phyloP scores from a whole-genome alignment of 23 red algal genomes.

The Agarophyton chilense region DNA sequence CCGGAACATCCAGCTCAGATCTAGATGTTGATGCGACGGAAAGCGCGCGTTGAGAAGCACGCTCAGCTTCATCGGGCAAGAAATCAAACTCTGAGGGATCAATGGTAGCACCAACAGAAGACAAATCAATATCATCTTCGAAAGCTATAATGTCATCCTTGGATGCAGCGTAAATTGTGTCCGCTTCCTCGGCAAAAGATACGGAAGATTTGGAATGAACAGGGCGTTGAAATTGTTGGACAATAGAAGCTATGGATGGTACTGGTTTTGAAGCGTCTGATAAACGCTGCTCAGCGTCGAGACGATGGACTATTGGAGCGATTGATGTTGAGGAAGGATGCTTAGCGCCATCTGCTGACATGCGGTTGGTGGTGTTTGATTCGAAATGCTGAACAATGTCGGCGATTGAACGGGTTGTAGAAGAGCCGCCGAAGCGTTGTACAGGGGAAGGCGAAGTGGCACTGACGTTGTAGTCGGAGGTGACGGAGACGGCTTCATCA shows the following conservation, averaged over 20 bases:
- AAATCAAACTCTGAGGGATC: conserved; percentile 21
- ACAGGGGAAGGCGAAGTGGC: background rate
- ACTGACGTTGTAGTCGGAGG: conserved; percentile 20
- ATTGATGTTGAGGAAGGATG: background rate
- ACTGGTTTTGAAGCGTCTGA: background rate
- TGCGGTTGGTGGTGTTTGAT: background rate
- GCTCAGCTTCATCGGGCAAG: background rate
- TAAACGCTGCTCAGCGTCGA: background rate
- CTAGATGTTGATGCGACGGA: background rate
- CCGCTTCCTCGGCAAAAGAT: background rate
- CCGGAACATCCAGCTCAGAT: background rate
- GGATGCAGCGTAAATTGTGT: background rate
- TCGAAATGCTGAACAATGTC: conserved; percentile 56
- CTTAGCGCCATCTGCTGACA: background rate
- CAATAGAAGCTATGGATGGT: background rate
- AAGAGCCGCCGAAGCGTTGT: background rate
- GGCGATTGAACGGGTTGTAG: conserved; percentile 43
- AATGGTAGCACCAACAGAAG: conserved; percentile 12
- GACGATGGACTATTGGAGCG: conserved; percentile 4
- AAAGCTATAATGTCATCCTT: background rate
- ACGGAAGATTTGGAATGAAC: conserved; percentile 10
- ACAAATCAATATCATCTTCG: background rate
- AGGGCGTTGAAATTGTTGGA: conserved; percentile 3
- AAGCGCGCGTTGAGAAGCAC: background rate
- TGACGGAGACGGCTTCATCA: conserved; percentile 28